Percentiles rank a stretch among this genome's conserved stretches.
These are phyloP conservation scores for Myriangium duriaei DNA, from an alignment of 2,329 filamentous ascomycete genomes.

Conservation along the genomic window DNA sequence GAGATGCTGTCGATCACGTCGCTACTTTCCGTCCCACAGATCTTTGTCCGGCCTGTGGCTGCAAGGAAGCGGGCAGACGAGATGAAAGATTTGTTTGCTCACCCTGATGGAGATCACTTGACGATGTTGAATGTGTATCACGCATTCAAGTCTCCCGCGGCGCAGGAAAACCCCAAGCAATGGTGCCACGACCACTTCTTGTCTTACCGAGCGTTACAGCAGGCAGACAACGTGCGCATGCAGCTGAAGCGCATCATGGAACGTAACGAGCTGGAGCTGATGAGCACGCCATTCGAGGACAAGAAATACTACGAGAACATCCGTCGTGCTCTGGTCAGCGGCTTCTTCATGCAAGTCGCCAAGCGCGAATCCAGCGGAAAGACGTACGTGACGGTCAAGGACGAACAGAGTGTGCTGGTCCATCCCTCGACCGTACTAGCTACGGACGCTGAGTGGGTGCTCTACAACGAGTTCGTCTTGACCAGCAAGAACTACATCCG, in stretches of 20 bases:
- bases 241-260: constrained; percentile 98
- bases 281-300: constrained; percentile 83
- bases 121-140: constrained; percentile 97
- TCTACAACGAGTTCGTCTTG: constrained; percentile 97
- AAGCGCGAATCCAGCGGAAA: constrained; percentile 84
- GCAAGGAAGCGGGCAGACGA: constrained; percentile 87
- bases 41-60: constrained; percentile 78
- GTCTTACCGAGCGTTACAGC: constrained; percentile 74
- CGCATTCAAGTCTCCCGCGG: constrained; percentile 70
- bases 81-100: constrained; percentile 90
- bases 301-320: constrained; percentile 99
- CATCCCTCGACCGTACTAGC: constrained; percentile 86
- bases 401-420: constrained; percentile 83
- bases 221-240: constrained; percentile 83
- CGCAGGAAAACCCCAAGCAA: constrained; percentile 62
- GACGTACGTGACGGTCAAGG: constrained; percentile 90
- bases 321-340: constrained; percentile 75
- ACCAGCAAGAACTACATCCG: constrained; percentile 98
- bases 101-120: constrained; percentile 86
- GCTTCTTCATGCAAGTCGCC: constrained; percentile 99
- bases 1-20: constrained; percentile 93
- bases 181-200: constrained; percentile 98
- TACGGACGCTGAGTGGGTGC: constrained; percentile 86
- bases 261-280: constrained; percentile 68
- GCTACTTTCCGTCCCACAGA: constrained; percentile 83